Conservation (phyloP, 192 early-diverging fungal genomes). For the Kickxella alabastrina region DNA sequence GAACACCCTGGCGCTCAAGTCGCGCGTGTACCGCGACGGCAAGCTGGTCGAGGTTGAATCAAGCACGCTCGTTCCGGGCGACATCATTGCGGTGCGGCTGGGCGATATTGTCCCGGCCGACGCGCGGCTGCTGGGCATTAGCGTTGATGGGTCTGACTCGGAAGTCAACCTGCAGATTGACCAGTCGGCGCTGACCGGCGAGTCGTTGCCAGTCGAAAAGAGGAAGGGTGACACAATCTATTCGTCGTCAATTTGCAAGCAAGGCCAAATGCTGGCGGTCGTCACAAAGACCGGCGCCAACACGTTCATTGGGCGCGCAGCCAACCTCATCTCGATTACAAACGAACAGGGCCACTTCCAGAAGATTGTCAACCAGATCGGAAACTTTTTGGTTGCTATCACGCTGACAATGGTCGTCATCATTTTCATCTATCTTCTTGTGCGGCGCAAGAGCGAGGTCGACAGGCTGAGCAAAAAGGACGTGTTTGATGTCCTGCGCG, state of each 20-base stretch:
- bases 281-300: slow-evolving; percentile 89
- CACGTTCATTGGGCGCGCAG: slow-evolving; percentile 95
- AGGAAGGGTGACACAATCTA: slow-evolving; percentile 78
- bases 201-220: slow-evolving; percentile 87
- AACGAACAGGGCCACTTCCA: slow-evolving; percentile 96
- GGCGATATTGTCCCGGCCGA: slow-evolving; percentile 96
- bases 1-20: slow-evolving; percentile 88
- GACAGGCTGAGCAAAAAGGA: slow-evolving; percentile 49
- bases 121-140: slow-evolving; percentile 73
- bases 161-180: slow-evolving; percentile 83
- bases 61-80: slow-evolving; percentile 80
- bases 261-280: slow-evolving; percentile 88
- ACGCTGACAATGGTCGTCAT: slow-evolving; percentile 73
- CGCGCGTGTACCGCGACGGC: slow-evolving; percentile 76
- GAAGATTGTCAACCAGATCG: slow-evolving; percentile 89
- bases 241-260: slow-evolving; percentile 92
- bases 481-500: slow-evolving; percentile 61
- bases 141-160: slow-evolving; percentile 70
- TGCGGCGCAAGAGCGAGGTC: slow-evolving; percentile 52
- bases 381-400: slow-evolving; percentile 87
- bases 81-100: slow-evolving; percentile 84
- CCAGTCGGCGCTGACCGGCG: slow-evolving; percentile 91
- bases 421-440: slow-evolving; percentile 71
- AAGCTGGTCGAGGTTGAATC: slow-evolving; percentile 71
- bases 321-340: slow-evolving; percentile 88